Conservation (phyloP, 768 basidiomycete genomes). For the Lanmaoa pseudosensibilis region DNA sequence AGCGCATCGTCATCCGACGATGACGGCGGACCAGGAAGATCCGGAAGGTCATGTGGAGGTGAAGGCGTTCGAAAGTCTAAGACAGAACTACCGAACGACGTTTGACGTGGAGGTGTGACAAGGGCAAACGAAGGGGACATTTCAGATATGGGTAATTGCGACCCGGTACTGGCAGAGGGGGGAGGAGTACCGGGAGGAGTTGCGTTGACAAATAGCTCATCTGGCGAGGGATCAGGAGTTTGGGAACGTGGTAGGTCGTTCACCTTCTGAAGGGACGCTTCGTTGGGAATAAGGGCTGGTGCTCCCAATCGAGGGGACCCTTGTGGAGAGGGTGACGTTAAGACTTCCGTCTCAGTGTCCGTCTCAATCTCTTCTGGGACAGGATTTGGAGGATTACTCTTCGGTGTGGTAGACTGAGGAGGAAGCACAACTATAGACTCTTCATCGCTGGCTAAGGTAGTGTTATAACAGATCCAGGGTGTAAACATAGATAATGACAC, state of each 20-base stretch:
- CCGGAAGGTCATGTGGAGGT: conserved; percentile 60
- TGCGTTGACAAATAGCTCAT: conserved; percentile 11
- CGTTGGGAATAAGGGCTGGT: conserved; percentile 6
- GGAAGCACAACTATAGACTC: conserved; percentile 27
- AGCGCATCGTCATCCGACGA: conserved; percentile 49
- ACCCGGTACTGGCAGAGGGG: conserved; percentile 4
- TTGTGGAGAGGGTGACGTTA: conserved; percentile 23
- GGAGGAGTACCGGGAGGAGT: conserved; percentile 33
- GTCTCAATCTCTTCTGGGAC: conserved; percentile 20
- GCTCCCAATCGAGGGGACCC: conserved; percentile 16
- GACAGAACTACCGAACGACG: conserved; percentile 42
- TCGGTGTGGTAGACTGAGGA: conserved; percentile 30
- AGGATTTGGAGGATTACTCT: conserved; percentile 16
- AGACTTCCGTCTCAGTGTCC: conserved; percentile 30
- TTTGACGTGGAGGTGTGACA: conserved; percentile 50
- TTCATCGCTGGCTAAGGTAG: conserved; percentile 39
- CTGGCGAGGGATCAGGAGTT: not conserved
- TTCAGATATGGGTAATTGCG: conserved; percentile 6
- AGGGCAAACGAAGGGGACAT: conserved; percentile 25
- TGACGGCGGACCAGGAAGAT: conserved; percentile 66
- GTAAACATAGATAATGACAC: conserved; percentile 1
- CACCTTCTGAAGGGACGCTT: conserved; percentile 17
- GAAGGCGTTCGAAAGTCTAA: conserved; percentile 61
- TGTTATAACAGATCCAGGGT: not conserved
- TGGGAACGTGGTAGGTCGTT: conserved; percentile 18